Evolutionary conservation across 2,329 filamentous ascomycete genomes (phyloP), one percentile per base, ranked within the genome.

Genomic region (Cladosporium sp.): DNA sequence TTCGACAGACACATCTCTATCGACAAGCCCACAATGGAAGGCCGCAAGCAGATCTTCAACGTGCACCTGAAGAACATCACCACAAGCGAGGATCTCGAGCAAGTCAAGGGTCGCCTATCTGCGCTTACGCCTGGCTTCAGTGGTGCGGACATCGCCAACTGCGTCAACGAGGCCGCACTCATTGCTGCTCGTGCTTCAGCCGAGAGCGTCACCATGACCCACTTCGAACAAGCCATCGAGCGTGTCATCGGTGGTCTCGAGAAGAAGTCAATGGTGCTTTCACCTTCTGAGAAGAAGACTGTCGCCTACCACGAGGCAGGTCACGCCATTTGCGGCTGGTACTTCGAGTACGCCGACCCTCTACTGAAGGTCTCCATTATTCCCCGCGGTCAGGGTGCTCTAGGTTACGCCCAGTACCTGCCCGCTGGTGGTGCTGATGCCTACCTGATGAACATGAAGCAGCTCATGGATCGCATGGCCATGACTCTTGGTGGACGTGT

Each of bases 381-480:
- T 73, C 95, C 95, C 21, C 93, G 95, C 75, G 95, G 94, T 65
- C 91, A 95, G 78, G 95, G 93, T 40, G 93, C 93, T 29, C 84
- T 99, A 18, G 95, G 95, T 10, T 99, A 99, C 76, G 95, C 95
- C 1, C 95, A 99, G 79, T 98, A 98, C 78, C 86, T 99, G n/a
- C 95, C 95, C 0, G 85, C 89, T 26, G 89, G 90, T 66, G 95
- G 98, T 76, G 89, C 89, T 65, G 95, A 99, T 76, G 92, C 92
- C 10, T 98, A 98, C 78, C 86, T 99, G 69, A 95, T 99, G 93
- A 97, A 90, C 75, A 89, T 92, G 69, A 89, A 93, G 77, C 95
- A 99, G 80, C 85, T 99, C 50, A 97, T 98, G 92, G 95, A 99
- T 78, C 93, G 95, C 72, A 99, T 99, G 95, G 95, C 95, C 69